Evolutionary conservation across 2,329 filamentous ascomycete species (phyloP), one percentile per base, ranked within the genome.

Genomic region (Domatiomyces catenatus): DNA sequence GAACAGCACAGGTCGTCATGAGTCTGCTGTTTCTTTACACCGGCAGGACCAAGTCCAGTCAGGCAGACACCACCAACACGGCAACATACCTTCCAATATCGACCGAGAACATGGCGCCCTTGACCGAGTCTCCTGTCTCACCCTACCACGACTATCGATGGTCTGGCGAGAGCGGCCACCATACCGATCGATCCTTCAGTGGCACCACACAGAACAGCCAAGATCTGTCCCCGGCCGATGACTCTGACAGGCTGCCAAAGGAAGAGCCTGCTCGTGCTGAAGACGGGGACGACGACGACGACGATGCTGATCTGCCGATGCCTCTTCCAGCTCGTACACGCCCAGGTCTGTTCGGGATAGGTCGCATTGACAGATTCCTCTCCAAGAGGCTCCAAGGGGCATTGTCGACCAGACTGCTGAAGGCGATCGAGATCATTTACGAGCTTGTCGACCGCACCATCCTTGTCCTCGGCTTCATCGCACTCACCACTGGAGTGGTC

Each of bases 381-480:
- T 79, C 76, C 1, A 70, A 68, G 5, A 71, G 76, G 20, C 8
- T 50, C 24, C 32, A 39, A 15, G 12, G 10, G 10, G 18, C 56
- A 39, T 39, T 52, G 8, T 52, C 54, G 15, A 45, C 51, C 28
- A 56, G 57, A 42, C 70, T 77, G 0, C 75, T 84, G 66, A 75
- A 70, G 48, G 65, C 76, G 19, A 61, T 89, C 19, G 67, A 74
- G 28, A 63, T 83, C 42, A 65, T 74, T 0, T 87, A 89, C 65
- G 73, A 80, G 47, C 62, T 81, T 6, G 69, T 93, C 26, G 86
- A 95, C 63, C 80, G 88, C 48, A 74, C 82, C 1, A 83, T 93
- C 53, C 69, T 95, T 32, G 75, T 86, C 0, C 74, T 94, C 42
- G 87, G 86, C 1, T 94, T 89, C 59, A 69, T 85, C 44, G 76